A percentile compares a stretch with the other conserved stretches of the same genome.
phyloP scores from a whole-genome alignment of 805 yeast genomes.

The Candida adriatica region DNA sequence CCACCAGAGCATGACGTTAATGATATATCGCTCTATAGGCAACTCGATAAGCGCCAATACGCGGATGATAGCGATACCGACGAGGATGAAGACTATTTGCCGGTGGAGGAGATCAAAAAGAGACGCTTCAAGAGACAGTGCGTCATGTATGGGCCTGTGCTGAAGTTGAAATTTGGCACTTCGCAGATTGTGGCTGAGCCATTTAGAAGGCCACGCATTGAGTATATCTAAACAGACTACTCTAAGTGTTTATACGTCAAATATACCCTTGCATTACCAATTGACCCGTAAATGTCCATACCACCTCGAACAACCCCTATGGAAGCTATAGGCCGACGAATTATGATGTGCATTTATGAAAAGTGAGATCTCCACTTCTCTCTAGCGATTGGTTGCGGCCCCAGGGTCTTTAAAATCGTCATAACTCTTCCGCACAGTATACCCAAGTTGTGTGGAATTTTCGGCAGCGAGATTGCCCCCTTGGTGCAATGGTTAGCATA shows the following conservation, averaged over 20 bases:
- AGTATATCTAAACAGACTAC: constrained; percentile 6
- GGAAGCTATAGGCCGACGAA: no score
- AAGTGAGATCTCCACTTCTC: no score
- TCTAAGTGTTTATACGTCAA: no score
- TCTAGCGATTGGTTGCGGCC: no score
- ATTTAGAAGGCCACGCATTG: constrained; percentile 19
- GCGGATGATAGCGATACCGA: constrained; percentile 24
- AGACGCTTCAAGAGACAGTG: constrained; percentile 11
- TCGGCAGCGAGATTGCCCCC: constrained; percentile 30
- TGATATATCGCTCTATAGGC: constrained; percentile 16
- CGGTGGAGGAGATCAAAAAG: constrained; percentile 13
- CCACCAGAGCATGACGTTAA: background rate
- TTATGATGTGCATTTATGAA: no score
- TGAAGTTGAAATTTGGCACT: constrained; percentile 19
- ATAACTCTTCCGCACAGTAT: no score
- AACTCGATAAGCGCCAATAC: constrained; percentile 16
- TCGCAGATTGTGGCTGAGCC: constrained; percentile 21
- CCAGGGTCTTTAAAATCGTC: no score
- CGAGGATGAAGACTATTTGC: constrained; percentile 18
- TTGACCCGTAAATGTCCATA: no score
- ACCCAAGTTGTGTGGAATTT: no score
- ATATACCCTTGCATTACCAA: no score
- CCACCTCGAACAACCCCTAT: no score
- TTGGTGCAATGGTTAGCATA: constrained; percentile 48
- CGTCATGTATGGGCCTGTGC: constrained; percentile 18